Evolutionary conservation across 768 basidiomycete genomes (phyloP), one percentile per base, ranked within the genome.

Genomic region (Psilocybe cubensis): DNA sequence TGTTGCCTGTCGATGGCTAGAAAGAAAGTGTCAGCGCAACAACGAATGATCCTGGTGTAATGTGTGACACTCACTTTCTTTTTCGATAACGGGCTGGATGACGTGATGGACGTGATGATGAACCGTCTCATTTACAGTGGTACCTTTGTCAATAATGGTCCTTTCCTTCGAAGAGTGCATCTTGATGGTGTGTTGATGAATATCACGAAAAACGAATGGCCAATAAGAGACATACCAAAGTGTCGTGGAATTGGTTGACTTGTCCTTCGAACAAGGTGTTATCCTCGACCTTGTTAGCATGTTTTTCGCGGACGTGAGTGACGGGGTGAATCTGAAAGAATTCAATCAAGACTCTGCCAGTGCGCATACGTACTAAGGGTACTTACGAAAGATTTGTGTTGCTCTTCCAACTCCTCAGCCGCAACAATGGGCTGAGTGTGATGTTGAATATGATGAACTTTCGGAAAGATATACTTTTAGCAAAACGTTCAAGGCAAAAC

Each of bases 391-490:
- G 74, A 65, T 44, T 55, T 62, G 25, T 63, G 61, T 27, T 66
- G 57, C 50, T 75, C 74, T 1, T 64, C 48, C 28, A 67, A 41
- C 18, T 64, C 59, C 35, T 73, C 70, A 0, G 60, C 57, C 1
- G 70, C 66, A 3, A 66, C 54, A 9, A 76, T 63, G 2, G 74
- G 76, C 42, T 75, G 73, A 1, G 68, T 70, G 60, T 77, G 74
- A 47, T 77, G 71, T 51, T 76, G 74, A 11, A 77, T 63, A 33
- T 74, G 74, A 57, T 77, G 76, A 31, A 74, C 75, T 75, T n/a
- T n/a, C n/a, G n/a, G n/a, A n/a, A 27, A 3, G 5, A 24, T 11
- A 12, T 20, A 35, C 12, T 4, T 50, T 41, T 25, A 54, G 18
- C 35, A 9, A 33, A 27, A 33, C 7, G 31, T 33, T 12, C 31